Evolutionary conservation across 768 basidiomycete species (phyloP), one percentile per base, ranked within the genome.

Genomic region (Lactarius evosmus): DNA sequence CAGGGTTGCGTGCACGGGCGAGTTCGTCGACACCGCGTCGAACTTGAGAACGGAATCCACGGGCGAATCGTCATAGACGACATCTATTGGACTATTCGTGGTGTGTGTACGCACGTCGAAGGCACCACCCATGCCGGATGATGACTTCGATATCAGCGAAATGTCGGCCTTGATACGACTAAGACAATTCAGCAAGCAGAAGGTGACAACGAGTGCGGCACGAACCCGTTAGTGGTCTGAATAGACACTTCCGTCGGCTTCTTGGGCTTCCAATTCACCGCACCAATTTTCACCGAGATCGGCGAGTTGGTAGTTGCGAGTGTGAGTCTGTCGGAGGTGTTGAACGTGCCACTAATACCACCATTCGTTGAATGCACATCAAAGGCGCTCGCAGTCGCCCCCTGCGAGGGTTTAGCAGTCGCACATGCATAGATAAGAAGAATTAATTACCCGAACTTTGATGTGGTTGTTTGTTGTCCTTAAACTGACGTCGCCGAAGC

Each of bases 191-290:
- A 41, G 9, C 27, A 9, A 60, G 25, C 7, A 34, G 50, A 17
- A 3, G 17, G 25, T 3, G 11, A 16, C 3, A 12, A 17, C 32
- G 5, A 25, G 25, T 38, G 30, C 25, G 3, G 29, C 8, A 69
- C 77, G 38, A 69, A 82, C 83, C 75, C 77, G 61, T 85, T 83
- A 30, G 62, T 73, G 2, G 81, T 80, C 25, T 60, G 66, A 53
- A 82, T 69, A 9, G 51, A 44, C 62, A 83, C 65, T 12, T 66
- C 64, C 25, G 77, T 70, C 1, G 75, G 60, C 25, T 70, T 60
- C 6, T 59, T 56, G 62, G 69, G 55, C 32, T 72, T 63, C 11
- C 66, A 38, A 62, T 69, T 72, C 32, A 70, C 58, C 2, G 80
- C 67, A 3, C 61, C 67, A 2, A 74, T 70, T 9, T 69, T 68